Evolutionary conservation across 768 basidiomycete genomes (phyloP).

Genomic region (Dioszegia hungarica): DNA sequence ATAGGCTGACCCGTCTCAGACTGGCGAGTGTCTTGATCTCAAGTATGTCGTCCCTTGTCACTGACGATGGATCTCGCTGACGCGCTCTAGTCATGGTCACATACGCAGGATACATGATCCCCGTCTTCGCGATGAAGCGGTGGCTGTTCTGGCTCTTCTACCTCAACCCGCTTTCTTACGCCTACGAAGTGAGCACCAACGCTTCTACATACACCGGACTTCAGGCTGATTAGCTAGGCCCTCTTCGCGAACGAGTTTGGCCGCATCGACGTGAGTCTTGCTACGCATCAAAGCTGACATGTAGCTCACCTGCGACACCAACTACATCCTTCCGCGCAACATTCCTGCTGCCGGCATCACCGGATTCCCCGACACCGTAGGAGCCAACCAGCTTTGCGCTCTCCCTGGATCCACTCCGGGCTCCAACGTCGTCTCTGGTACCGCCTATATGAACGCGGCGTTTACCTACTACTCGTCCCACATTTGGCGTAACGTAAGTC

Average conservation of each 20-base stretch:
- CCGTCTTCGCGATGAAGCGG: conserved; percentile 27
- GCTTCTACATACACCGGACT: background rate
- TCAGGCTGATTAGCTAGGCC: background rate
- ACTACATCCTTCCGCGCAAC: conserved; percentile 38
- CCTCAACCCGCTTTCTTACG: conserved; percentile 72
- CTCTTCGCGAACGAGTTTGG: conserved; percentile 49
- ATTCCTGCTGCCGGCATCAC: conserved; percentile 31
- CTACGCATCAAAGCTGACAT: conserved; percentile 14
- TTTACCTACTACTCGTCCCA: conserved; percentile 50
- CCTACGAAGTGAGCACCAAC: conserved; percentile 54
- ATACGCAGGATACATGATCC: conserved; percentile 46
- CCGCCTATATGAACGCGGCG: conserved; percentile 60
- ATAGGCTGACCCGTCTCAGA: background rate
- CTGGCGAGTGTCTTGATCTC: conserved; percentile 67
- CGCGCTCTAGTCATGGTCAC: conserved; percentile 60
- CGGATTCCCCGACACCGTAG: conserved; percentile 36
- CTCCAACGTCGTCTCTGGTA: conserved; percentile 55
- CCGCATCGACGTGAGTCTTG: conserved; percentile 36
- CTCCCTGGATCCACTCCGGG: conserved; percentile 64
- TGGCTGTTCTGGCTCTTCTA: conserved; percentile 73
- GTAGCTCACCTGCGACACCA: conserved; percentile 35
- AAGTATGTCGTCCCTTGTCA: too few species aligned
- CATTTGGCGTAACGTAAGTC: conserved; percentile 44
- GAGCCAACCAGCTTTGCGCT: conserved; percentile 66
- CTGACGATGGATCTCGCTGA: too few species aligned